Conservation (phyloP, 2,329 filamentous ascomycete species). For the Diplodia scrobiculata region DNA sequence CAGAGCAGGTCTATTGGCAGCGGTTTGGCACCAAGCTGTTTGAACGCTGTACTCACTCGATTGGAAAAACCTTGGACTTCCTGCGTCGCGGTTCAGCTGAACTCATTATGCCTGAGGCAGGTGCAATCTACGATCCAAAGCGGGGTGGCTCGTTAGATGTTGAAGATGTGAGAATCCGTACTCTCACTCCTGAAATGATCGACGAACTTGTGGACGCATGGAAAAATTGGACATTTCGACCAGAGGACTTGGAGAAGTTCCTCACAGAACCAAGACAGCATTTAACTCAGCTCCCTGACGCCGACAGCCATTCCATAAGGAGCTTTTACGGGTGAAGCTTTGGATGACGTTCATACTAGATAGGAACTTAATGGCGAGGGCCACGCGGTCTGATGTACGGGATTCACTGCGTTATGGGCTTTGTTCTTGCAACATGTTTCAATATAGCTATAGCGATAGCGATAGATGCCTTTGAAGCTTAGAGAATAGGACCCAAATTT, state of each 20-base stretch:
- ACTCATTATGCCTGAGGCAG: conserved; percentile 31
- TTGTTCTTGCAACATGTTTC: background rate
- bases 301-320: background rate
- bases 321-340: no score
- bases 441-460: background rate
- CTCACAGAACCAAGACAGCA: background rate
- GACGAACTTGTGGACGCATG: conserved; percentile 39
- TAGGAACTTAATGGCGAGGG: no score
- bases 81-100: conserved; percentile 11
- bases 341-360: no score
- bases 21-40: background rate
- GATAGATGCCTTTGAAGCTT: background rate
- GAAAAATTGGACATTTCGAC: conserved; percentile 42
- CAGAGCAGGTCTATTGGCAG: conserved; percentile 25
- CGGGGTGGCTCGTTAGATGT: conserved; percentile 41
- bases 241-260: conserved; percentile 31
- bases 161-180: conserved; percentile 38
- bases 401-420: no score
- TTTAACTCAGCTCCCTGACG: background rate
- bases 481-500: background rate
- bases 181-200: conserved; percentile 42
- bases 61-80: background rate
- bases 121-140: conserved; percentile 37
- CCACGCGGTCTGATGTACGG: no score
- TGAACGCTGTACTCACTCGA: background rate